phyloP scores from a whole-genome alignment of 2,329 filamentous ascomycete genomes.

The Monosporascus ibericus region DNA sequence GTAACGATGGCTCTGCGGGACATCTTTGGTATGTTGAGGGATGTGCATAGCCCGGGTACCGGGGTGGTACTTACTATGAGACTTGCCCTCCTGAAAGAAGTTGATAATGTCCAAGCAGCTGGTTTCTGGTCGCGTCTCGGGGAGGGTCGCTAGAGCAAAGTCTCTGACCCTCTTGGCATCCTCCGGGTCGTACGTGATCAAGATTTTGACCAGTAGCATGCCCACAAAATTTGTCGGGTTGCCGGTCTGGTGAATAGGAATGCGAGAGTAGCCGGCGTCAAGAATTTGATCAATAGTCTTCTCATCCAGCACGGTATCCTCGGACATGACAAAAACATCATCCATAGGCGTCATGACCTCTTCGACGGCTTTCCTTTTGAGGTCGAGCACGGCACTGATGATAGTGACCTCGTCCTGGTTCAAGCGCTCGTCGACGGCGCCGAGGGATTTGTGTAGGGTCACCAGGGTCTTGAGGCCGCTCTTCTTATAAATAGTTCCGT shows the following conservation, averaged over 20 bases:
- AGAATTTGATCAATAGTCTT: conserved; percentile 91
- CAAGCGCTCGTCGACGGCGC: conserved; percentile 77
- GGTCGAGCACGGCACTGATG: conserved; percentile 90
- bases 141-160: conserved; percentile 87
- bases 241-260: conserved; percentile 85
- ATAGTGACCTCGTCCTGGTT: conserved; percentile 99
- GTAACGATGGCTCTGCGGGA: not conserved
- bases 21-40: not conserved
- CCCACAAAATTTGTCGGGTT: conserved; percentile 86
- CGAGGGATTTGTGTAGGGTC: conserved; percentile 86
- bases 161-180: conserved; percentile 82
- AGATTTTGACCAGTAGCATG: conserved; percentile 96
- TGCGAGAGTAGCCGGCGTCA: conserved; percentile 89
- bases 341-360: conserved; percentile 98
- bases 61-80: conserved; percentile 51
- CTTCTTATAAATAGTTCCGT: conserved; percentile 97
- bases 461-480: conserved; percentile 94
- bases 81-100: conserved; percentile 99
- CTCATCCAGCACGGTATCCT: conserved; percentile 88
- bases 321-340: conserved; percentile 95
- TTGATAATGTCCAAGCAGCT: conserved; percentile 98
- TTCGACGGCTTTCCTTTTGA: conserved; percentile 93
- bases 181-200: conserved; percentile 97
- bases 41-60: too few species aligned
- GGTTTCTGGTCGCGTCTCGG: conserved; percentile 90